phyloP scores from a whole-genome alignment of 2,329 filamentous ascomycete species.

The Botrytis paeoniae region DNA sequence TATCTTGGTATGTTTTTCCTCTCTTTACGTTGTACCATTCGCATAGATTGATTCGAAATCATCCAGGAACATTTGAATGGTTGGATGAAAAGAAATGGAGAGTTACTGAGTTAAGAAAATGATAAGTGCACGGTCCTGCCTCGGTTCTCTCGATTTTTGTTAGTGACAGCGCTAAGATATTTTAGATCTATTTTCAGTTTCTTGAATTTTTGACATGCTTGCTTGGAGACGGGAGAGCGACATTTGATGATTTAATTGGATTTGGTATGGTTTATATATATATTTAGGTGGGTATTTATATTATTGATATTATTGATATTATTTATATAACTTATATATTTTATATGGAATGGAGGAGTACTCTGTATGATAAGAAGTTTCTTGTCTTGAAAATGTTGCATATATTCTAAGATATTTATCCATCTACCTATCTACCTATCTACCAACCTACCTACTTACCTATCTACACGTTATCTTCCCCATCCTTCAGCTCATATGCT shows the following conservation, averaged over 20 bases:
- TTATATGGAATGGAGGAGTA: background rate
- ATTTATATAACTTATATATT: too few species aligned
- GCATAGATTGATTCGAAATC: background rate
- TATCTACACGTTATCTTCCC: too few species aligned
- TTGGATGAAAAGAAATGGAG: conserved; percentile 1
- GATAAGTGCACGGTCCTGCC: background rate
- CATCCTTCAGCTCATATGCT: background rate
- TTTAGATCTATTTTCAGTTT: background rate
- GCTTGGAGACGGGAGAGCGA: background rate
- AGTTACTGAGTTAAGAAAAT: background rate
- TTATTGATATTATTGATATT: background rate
- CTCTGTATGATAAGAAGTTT: background rate
- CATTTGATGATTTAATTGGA: background rate
- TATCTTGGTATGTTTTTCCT: background rate
- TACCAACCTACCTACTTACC: too few species aligned
- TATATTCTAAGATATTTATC: too few species aligned
- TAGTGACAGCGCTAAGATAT: background rate
- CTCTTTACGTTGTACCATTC: background rate
- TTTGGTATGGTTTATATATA: background rate
- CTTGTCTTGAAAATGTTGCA: too few species aligned
- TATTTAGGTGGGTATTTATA: background rate
- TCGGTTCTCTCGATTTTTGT: background rate
- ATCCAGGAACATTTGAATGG: background rate
- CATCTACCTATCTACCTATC: too few species aligned
- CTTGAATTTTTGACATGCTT: background rate